Evolutionary conservation across 2,329 filamentous ascomycete species (phyloP).

Genomic region (Cadophora sp.): DNA sequence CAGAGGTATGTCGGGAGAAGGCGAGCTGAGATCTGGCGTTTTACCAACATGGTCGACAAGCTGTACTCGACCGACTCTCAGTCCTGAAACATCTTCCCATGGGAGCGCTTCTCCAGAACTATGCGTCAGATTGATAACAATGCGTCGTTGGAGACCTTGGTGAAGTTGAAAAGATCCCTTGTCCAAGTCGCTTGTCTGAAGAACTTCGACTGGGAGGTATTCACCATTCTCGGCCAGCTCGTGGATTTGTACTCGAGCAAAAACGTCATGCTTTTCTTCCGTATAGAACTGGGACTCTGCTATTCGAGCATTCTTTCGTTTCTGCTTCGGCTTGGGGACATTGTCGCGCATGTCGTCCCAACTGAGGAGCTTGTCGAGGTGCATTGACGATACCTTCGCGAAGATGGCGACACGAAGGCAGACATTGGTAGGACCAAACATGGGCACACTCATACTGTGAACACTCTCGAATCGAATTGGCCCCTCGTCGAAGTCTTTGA

Average conservation of each 20-base stretch:
- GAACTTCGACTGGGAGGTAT: slow-evolving; percentile 90
- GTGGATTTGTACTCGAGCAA: slow-evolving; percentile 85
- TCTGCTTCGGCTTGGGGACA: slow-evolving; percentile 62
- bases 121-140: slow-evolving; percentile 88
- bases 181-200: slow-evolving; percentile 84
- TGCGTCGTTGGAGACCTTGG: slow-evolving; percentile 88
- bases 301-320: slow-evolving; percentile 67
- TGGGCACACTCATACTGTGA: slow-evolving; percentile 93
- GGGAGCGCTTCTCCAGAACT: slow-evolving; percentile 87
- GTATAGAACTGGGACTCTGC: slow-evolving; percentile 92
- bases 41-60: slow-evolving; percentile 87
- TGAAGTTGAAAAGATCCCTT: slow-evolving; percentile 93
- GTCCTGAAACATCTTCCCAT: slow-evolving; percentile 81
- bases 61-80: slow-evolving; percentile 82
- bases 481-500: slow-evolving; percentile 90
- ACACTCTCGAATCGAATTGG: slow-evolving; percentile 95
- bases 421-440: slow-evolving; percentile 76
- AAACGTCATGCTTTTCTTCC: slow-evolving; percentile 92
- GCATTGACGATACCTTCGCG: slow-evolving; percentile 88
- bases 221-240: slow-evolving; percentile 91
- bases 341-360: slow-evolving; percentile 98
- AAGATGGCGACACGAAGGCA: slow-evolving; percentile 89
- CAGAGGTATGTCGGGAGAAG: slow-evolving; percentile 76
- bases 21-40: slow-evolving; percentile 76
- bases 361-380: slow-evolving; percentile 94